Base-by-base conservation (phyloP, 2,329 filamentous ascomycete genomes). In the Fusarium buharicum region DNA sequence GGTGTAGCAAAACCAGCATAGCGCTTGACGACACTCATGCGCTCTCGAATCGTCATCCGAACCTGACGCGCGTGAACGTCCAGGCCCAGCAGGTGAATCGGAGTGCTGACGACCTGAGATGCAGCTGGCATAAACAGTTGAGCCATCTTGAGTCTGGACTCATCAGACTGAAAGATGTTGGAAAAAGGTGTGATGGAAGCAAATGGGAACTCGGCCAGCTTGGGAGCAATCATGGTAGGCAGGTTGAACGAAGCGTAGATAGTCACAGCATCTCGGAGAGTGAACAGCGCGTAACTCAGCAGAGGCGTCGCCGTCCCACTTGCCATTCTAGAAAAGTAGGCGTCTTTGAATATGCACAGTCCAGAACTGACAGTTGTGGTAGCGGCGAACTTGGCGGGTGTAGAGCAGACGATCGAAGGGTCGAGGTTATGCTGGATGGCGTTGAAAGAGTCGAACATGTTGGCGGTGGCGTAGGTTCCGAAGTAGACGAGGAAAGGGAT, bases 401-500 rank as follows among this genome's bases (percentile, higher is more conserved):
- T 66, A 1, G 67, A 50, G 41, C 66, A 70, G 8, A 67, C 55
- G 3, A 66, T 37, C 14, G 62, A 40, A 5, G 63, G 63, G 10
- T 69, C 47, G 46, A 45, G 59, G 27, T 55, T 55, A 49, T 66
- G 51, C 17, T 55, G 45, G 16, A 62, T 53, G 2, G 67, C 63
- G 12, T 70, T 55, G 24, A 70, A 59, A 4, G 67, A 66, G 22
- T 70, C 68, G 34, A 70, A 69, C 36, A 69, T 48, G 47, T 70
- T 70, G 39, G 68, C 66, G 1, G 68, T 70, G 2, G 68, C 68
- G 24, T 69, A 70, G 22, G 68, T 70, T 39, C 68, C 68, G 36
- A 70, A 70, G 37, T 70, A 70, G 45, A 70, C 68, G 9, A 70
- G 66, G 17, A 69, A 67, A 1, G 68, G 68, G 24, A 70, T 53